These are phyloP conservation scores for Bromus sterilis DNA, from an alignment of 176 grass and related monocot species.

Conservation along the genomic window DNA sequence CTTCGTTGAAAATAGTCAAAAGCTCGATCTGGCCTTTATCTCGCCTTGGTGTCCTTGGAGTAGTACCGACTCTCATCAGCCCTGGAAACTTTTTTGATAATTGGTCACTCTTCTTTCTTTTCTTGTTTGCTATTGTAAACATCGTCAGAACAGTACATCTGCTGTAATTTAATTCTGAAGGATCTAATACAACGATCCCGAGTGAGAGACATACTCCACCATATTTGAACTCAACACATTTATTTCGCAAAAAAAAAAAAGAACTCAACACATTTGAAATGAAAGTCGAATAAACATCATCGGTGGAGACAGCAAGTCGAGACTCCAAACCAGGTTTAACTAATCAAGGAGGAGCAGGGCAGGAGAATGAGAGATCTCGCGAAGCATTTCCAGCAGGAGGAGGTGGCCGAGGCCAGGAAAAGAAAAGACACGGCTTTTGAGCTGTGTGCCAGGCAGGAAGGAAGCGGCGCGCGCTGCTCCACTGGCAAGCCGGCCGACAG, in stretches of 20 bases:
- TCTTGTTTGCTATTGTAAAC: not conserved
- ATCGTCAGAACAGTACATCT: not conserved
- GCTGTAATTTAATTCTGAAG: not conserved
- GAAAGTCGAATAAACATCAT: not conserved
- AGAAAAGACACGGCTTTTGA: not conserved
- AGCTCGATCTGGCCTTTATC: not conserved
- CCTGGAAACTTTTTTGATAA: not conserved
- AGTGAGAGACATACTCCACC: not conserved
- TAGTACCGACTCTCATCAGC: not conserved
- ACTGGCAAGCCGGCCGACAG: conserved; percentile 6
- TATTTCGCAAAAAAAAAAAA: too few relatives aligned
- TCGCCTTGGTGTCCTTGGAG: not conserved
- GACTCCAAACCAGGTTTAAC: conserved; percentile 2
- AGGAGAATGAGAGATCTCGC: conserved; percentile 25
- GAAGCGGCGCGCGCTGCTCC: not conserved
- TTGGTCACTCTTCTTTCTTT: too few relatives aligned
- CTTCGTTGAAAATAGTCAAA: conserved; percentile 5
- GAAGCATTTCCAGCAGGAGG: conserved; percentile 7
- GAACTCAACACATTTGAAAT: not conserved
- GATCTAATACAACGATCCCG: not conserved
- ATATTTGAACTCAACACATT: too few relatives aligned
- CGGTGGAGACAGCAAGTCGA: not conserved
- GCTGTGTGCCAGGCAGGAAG: conserved; percentile 11
- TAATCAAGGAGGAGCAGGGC: not conserved
- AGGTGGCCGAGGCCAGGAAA: conserved; percentile 13